Conservation (phyloP, 345 rosid species). For the Gossypium raimondii region DNA sequence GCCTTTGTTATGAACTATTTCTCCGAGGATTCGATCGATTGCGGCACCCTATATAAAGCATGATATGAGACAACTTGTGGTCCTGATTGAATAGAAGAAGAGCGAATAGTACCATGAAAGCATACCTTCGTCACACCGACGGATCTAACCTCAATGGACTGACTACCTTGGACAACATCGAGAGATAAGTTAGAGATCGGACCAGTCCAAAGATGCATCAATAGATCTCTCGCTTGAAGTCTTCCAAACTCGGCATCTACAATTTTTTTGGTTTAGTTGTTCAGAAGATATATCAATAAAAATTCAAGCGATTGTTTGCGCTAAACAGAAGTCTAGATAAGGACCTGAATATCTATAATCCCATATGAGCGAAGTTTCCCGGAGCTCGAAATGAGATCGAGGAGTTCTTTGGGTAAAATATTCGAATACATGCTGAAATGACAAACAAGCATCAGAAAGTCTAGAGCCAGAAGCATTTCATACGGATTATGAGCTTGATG, state of each 20-base stretch:
- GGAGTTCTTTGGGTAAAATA: conserved; percentile 61
- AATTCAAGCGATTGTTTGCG: too few relatives aligned
- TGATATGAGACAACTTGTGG: too few relatives aligned
- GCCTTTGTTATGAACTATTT: too few relatives aligned
- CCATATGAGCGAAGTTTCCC: conserved; percentile 57
- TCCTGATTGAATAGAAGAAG: too few relatives aligned
- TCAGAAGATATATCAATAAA: too few relatives aligned
- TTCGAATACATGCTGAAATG: conserved; percentile 52
- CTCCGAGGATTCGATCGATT: too few relatives aligned
- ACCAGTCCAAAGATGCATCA: conserved; percentile 65
- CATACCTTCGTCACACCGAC: conserved; percentile 58
- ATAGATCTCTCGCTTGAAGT: conserved; percentile 54
- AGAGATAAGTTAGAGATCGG: conserved; percentile 56
- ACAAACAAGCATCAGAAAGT: background rate
- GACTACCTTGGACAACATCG: conserved; percentile 54
- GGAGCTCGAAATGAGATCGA: conserved; percentile 53
- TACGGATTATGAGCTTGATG: too few relatives aligned
- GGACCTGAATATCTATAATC: conserved; percentile 56
- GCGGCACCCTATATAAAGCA: too few relatives aligned
- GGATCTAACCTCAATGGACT: conserved; percentile 56
- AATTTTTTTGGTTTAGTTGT: too few relatives aligned
- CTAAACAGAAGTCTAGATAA: too few relatives aligned
- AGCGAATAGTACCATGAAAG: too few relatives aligned
- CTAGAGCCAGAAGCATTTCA: too few relatives aligned
- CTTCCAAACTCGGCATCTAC: conserved; percentile 53